A percentile compares a stretch with the other conserved stretches of the same genome.
Conservation (phyloP, 139 green algal genomes). For the Chlamydomonas schloesseri region DNA sequence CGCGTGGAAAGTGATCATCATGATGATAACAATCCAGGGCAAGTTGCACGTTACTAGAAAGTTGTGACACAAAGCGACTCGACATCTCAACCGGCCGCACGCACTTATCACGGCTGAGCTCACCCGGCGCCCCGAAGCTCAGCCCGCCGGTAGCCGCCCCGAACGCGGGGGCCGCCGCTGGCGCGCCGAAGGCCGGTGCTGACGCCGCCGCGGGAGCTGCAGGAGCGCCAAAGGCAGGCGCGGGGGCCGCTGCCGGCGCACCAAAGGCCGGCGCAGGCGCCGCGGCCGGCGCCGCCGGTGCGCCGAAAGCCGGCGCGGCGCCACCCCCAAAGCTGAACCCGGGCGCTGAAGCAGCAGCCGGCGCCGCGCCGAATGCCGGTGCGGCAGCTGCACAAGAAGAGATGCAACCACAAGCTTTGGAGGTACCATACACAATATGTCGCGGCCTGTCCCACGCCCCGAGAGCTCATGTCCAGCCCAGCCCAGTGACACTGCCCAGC, state of each 20-base stretch:
- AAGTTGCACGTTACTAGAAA: too few relatives aligned
- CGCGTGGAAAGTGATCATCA: too few relatives aligned
- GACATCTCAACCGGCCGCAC: too few relatives aligned
- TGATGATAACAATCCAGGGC: too few relatives aligned
- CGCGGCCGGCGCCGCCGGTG: not conserved
- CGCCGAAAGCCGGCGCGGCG: conserved; percentile 20
- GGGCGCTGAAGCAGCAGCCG: conserved; percentile 29
- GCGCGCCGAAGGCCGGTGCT: conserved; percentile 34
- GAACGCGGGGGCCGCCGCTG: conserved; percentile 41
- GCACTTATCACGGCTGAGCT: too few relatives aligned
- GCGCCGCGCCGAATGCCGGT: conserved; percentile 23
- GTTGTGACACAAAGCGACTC: too few relatives aligned
- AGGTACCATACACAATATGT: too few relatives aligned
- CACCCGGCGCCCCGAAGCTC: not conserved
- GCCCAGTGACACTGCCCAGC: too few relatives aligned
- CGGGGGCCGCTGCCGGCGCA: conserved; percentile 13
- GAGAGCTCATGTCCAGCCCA: too few relatives aligned
- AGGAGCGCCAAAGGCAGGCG: conserved; percentile 34
- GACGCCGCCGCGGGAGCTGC: conserved; percentile 13
- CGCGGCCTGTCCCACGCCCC: too few relatives aligned
- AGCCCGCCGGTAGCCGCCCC: conserved; percentile 8
- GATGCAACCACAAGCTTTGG: too few relatives aligned
- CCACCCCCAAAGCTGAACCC: conserved; percentile 42
- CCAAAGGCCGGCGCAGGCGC: conserved; percentile 44
- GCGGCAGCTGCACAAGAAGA: not conserved